Conservation (phyloP, 768 basidiomycete genomes). For the Lentinus brumalis region DNA sequence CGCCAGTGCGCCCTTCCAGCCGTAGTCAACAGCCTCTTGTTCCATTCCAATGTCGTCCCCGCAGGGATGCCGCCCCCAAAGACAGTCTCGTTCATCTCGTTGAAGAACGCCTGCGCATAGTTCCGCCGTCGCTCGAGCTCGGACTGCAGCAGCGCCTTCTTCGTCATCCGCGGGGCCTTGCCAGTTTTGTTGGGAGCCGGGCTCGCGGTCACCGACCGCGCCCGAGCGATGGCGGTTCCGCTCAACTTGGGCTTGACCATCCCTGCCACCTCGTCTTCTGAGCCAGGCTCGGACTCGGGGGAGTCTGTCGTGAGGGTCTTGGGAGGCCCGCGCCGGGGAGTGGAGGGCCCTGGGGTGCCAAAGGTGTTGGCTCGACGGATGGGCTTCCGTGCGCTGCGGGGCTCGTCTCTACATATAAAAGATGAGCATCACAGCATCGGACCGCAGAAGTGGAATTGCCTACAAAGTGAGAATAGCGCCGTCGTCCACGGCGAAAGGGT, state of each 20-base stretch:
- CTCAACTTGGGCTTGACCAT: background rate
- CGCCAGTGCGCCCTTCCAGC: slow-evolving; percentile 73
- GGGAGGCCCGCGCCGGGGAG: background rate
- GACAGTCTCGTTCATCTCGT: slow-evolving; percentile 56
- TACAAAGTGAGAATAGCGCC: slow-evolving; percentile 34
- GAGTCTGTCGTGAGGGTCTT: background rate
- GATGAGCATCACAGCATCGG: slow-evolving; percentile 32
- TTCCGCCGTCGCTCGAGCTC: slow-evolving; percentile 46
- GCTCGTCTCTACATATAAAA: slow-evolving; percentile 43
- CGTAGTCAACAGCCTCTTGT: slow-evolving; percentile 61
- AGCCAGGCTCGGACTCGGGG: background rate
- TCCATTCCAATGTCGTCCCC: slow-evolving; percentile 66
- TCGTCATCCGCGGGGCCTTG: slow-evolving; percentile 30
- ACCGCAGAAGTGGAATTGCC: background rate
- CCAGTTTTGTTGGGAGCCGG: slow-evolving; percentile 3
- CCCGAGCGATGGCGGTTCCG: slow-evolving; percentile 1
- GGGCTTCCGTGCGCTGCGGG: slow-evolving; percentile 50
- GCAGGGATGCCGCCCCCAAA: slow-evolving; percentile 58
- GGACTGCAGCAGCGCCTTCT: slow-evolving; percentile 45
- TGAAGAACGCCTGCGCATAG: slow-evolving; percentile 63
- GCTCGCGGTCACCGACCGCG: background rate
- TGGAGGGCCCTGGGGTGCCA: slow-evolving; percentile 7
- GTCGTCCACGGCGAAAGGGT: slow-evolving; percentile 27
- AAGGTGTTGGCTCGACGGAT: slow-evolving; percentile 27
- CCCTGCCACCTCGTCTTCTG: slow-evolving; percentile 1